Evolutionary conservation across 495 filamentous ascomycete species (phyloP).

Genomic region (Aspergillus saccharolyticus): DNA sequence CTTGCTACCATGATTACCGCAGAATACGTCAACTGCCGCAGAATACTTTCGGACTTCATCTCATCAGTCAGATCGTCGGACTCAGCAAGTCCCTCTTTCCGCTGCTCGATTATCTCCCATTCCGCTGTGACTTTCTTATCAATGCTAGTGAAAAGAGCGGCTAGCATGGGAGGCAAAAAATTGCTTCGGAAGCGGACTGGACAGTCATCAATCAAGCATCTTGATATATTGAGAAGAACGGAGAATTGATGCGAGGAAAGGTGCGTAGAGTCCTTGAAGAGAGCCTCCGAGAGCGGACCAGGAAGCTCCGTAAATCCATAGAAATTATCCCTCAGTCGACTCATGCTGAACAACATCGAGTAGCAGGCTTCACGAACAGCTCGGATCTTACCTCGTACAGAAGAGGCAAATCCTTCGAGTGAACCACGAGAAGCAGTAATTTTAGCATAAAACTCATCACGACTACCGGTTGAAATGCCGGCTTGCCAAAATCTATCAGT

Average conservation of each 20-base stretch:
- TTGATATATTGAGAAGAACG: slow-evolving; percentile 77
- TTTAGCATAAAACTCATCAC: slow-evolving; percentile 91
- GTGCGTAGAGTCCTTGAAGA: slow-evolving; percentile 77
- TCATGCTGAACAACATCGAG: slow-evolving; percentile 90
- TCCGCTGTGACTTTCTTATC: slow-evolving; percentile 80
- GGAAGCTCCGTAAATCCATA: slow-evolving; percentile 85
- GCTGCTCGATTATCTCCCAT: slow-evolving; percentile 66
- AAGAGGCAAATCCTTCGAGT: slow-evolving; percentile 89
- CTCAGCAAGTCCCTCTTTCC: slow-evolving; percentile 58
- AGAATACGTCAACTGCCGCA: slow-evolving; percentile 88
- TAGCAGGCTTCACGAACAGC: slow-evolving; percentile 91
- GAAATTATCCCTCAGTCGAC: slow-evolving; percentile 76
- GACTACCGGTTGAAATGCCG: slow-evolving; percentile 89
- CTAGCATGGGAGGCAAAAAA: slow-evolving; percentile 82
- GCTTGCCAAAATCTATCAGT: slow-evolving; percentile 99
- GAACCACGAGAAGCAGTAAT: slow-evolving; percentile 84
- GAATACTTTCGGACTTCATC: slow-evolving; percentile 96
- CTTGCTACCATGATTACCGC: slow-evolving; percentile 86
- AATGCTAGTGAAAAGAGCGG: slow-evolving; percentile 76
- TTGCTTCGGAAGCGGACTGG: slow-evolving; percentile 68
- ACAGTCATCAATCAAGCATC: slow-evolving; percentile 85
- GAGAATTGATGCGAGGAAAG: slow-evolving; percentile 92
- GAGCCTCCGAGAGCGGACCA: slow-evolving; percentile 71
- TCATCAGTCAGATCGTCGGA: slow-evolving; percentile 77
- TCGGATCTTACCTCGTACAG: slow-evolving; percentile 79